phyloP scores from a whole-genome alignment of 495 filamentous ascomycete species.

The Penicillium atrosanguineum region DNA sequence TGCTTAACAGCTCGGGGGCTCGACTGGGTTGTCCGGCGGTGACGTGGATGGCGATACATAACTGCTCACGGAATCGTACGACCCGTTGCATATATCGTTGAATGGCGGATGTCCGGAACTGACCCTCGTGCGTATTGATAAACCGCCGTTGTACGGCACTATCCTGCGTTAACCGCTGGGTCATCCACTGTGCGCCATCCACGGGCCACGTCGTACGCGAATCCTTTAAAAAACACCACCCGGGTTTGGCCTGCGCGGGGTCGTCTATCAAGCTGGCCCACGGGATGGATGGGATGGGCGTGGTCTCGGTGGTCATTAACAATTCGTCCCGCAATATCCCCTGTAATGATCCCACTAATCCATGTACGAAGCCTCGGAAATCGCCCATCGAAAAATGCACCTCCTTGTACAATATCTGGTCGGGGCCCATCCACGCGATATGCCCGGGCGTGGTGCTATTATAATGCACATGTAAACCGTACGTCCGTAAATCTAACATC shows the following conservation, averaged over 20 bases:
- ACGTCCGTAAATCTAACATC: background rate
- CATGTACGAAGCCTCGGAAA: background rate
- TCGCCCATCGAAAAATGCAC: background rate
- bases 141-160: background rate
- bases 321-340: background rate
- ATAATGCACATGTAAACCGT: background rate
- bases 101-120: background rate
- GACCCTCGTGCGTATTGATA: background rate
- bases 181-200: background rate
- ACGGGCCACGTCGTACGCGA: background rate
- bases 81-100: background rate
- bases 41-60: background rate
- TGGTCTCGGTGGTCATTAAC: background rate
- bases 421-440: background rate
- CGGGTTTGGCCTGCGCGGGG: background rate
- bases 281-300: background rate
- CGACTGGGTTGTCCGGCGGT: background rate
- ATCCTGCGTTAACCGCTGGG: background rate
- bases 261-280: background rate
- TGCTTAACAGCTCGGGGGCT: background rate
- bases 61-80: background rate
- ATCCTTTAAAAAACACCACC: background rate
- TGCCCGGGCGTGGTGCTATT: background rate
- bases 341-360: background rate
- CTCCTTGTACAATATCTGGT: constrained; percentile 1